These are phyloP conservation scores for Dryadomyces quercus-mongolicae DNA, from an alignment of 2,329 filamentous ascomycete species.

Conservation along the genomic window DNA sequence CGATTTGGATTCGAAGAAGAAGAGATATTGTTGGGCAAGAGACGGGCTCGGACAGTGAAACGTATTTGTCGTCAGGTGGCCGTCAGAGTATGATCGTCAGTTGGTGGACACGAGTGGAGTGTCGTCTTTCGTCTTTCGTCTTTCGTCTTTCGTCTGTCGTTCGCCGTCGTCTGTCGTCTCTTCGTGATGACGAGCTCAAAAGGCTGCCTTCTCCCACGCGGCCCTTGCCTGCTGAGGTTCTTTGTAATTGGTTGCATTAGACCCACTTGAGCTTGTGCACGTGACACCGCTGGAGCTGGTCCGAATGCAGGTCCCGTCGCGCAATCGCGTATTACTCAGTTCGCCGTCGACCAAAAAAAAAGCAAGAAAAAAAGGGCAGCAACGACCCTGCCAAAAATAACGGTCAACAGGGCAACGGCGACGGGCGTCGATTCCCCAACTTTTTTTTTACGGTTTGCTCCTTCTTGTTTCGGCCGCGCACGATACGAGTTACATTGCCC, in stretches of 20 bases:
- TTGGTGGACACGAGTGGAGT: too few species aligned
- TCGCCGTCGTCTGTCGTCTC: not conserved
- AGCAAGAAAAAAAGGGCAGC: not conserved
- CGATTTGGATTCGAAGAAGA: not conserved
- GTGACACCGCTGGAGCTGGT: not conserved
- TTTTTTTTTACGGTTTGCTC: not conserved
- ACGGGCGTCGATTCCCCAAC: not conserved
- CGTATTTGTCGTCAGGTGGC: too few species aligned
- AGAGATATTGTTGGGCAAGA: not conserved
- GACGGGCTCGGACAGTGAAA: not conserved
- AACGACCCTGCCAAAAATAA: not conserved
- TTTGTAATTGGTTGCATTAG: constrained; percentile 4
- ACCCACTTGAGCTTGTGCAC: not conserved
- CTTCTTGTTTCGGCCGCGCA: not conserved
- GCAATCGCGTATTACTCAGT: constrained; percentile 6
- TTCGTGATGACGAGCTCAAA: constrained; percentile 37
- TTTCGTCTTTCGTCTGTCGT: too few species aligned
- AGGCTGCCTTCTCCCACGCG: constrained; percentile 30
- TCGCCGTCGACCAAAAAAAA: not conserved
- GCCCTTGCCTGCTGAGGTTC: constrained; percentile 2
- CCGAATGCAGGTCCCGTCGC: not conserved
- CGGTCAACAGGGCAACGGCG: not conserved
- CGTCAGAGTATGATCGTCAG: too few species aligned
- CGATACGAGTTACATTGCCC: not conserved
- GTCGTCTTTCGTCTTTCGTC: too few species aligned